phyloP scores from a whole-genome alignment of 1,284 basidiomycete species.

The Puccinia horiana region DNA sequence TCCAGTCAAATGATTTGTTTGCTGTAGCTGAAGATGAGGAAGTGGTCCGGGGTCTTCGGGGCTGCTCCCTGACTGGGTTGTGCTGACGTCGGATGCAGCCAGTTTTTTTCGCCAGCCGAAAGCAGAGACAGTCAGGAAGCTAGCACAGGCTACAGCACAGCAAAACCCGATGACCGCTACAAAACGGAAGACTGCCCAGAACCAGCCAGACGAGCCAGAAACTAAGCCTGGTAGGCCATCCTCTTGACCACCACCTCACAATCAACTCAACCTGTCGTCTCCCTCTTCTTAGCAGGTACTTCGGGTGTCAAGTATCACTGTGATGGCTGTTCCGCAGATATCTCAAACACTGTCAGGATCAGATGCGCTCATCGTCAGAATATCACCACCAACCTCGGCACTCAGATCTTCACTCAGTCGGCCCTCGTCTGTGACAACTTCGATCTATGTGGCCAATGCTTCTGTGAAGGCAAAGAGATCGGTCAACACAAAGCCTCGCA shows the following conservation, averaged over 20 bases:
- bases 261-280: not conserved
- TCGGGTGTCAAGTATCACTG: slow-evolving; percentile 52
- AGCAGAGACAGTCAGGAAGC: not conserved
- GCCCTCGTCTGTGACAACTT: slow-evolving; percentile 48
- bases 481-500: slow-evolving; percentile 83
- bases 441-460: slow-evolving; percentile 66
- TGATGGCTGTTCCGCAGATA: slow-evolving; percentile 56
- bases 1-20: too few species aligned
- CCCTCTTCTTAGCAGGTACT: slow-evolving; percentile 24
- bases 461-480: slow-evolving; percentile 87
- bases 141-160: too few species aligned
- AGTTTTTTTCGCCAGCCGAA: too few species aligned
- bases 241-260: not conserved
- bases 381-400: slow-evolving; percentile 39
- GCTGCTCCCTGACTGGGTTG: too few species aligned
- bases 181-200: slow-evolving; percentile 24
- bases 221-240: slow-evolving; percentile 1
- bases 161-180: slow-evolving; percentile 23
- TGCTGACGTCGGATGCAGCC: too few species aligned
- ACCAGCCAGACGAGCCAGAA: slow-evolving; percentile 1
- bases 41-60: too few species aligned
- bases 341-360: slow-evolving; percentile 57
- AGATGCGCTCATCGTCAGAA: slow-evolving; percentile 55
- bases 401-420: slow-evolving; percentile 42
- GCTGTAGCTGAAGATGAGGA: too few species aligned